Evolutionary conservation across 1,139 yeast genomes (phyloP), one percentile per base, ranked within the genome.

Genomic region (Scheffersomyces segobiensis): DNA sequence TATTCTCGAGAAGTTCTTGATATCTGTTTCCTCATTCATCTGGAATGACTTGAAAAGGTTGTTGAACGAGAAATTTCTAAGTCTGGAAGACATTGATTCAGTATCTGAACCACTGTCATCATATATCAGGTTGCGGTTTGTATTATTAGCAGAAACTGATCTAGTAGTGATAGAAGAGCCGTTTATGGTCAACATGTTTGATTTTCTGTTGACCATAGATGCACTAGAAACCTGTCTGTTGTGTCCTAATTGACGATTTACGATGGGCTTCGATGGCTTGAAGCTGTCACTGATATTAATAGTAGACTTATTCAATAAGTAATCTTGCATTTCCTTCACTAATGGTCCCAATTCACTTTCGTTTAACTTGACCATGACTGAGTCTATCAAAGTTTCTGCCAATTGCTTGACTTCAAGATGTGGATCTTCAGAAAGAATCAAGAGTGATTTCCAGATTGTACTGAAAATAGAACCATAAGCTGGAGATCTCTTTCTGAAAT

Each of bases 391-490:
- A 24, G 82, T 86, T 59, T 87, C 89, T 0, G 98, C 96, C 62
- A 86, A 79, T 57, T 85, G 84, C 58, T 86, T 87, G 10, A 93
- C 93, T 71, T 93, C 97, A 52, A 84, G 78, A 71, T 89, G 96
- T 0, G 99, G 98, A 72, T 95, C 99, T 64, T 90, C 96, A 1
- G 97, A 84, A 50, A 93, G 76, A 54, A 92, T 87, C 55, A 96
- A 77, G 48, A 95, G 73, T 0, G 96, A 87, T 64, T 92, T 89
- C 98, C 98, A 95, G 19, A 90, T 84, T 0, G 96, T 89, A 59
- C 92, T 85, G 71, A 89, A 92, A n/a, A 92, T 84, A 0, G 97
- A 88, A 1, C 97, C 97, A 69, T 91, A 90, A 0, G 97, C 89
- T 0, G 93, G 93, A 0, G 87, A 85, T 58, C 77, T 80, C 65